These are phyloP conservation scores for Talaromyces sp. DNA, from an alignment of 2,329 filamentous ascomycete species.

Conservation along the genomic window DNA sequence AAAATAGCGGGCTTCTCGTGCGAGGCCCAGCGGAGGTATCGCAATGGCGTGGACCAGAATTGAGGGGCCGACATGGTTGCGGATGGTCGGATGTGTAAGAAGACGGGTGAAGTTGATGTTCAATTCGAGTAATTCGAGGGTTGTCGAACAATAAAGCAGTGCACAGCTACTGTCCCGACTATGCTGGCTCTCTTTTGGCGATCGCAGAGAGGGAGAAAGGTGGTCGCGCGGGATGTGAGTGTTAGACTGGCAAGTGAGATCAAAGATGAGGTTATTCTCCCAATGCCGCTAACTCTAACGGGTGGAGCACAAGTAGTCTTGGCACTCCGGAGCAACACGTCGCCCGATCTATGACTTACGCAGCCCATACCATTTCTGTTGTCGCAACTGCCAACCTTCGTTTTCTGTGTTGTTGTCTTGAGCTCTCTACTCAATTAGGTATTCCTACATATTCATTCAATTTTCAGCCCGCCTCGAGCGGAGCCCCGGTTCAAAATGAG, in stretches of 20 bases:
- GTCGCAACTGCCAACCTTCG: constrained; percentile 16
- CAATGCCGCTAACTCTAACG: constrained; percentile 4
- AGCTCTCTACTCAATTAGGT: constrained; percentile 9
- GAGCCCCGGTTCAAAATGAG: constrained; percentile 58
- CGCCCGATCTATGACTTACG: constrained; percentile 32
- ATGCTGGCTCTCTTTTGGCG: neutral
- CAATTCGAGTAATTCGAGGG: neutral
- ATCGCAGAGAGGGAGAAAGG: neutral
- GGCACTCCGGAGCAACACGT: constrained; percentile 43
- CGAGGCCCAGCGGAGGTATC: constrained; percentile 83
- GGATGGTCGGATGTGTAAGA: constrained; percentile 20
- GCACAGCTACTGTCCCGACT: neutral
- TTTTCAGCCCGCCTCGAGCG: constrained; percentile 31
- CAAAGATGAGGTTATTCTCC: constrained; percentile 7
- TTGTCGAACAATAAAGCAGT: neutral
- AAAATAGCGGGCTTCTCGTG: constrained; percentile 89
- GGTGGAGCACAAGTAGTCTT: constrained; percentile 31
- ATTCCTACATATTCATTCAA: no score
- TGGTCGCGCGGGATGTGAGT: neutral
- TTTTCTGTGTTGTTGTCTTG: constrained; percentile 19
- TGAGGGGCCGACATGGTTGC: constrained; percentile 56
- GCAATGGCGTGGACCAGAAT: constrained; percentile 81
- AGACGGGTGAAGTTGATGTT: neutral
- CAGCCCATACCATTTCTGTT: neutral
- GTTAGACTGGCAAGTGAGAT: neutral